These are phyloP conservation scores for Neoboletus subvelutipes DNA, from an alignment of 768 basidiomycete species.

Conservation along the genomic window DNA sequence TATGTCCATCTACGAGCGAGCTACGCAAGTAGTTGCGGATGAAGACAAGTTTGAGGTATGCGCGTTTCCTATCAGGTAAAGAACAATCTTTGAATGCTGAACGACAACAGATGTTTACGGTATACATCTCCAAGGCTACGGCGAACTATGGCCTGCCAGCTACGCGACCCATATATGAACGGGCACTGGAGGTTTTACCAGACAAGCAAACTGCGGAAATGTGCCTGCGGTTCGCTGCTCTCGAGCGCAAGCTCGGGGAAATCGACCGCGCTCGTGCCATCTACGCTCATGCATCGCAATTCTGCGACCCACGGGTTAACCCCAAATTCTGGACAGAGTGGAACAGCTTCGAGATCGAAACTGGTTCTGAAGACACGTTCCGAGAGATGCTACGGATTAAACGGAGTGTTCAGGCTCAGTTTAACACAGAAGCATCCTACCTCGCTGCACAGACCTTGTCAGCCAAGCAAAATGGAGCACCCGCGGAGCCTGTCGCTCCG, in stretches of 20 bases:
- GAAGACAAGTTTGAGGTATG: slow-evolving; percentile 93
- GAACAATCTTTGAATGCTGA: slow-evolving; percentile 5
- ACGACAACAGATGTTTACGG: slow-evolving; percentile 77
- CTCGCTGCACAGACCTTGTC: slow-evolving; percentile 87
- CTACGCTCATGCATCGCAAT: slow-evolving; percentile 97
- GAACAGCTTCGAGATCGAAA: slow-evolving; percentile 98
- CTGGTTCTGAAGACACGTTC: slow-evolving; percentile 98
- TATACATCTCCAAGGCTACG: slow-evolving; percentile 97
- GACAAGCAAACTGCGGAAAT: slow-evolving; percentile 95
- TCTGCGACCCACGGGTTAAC: slow-evolving; percentile 93
- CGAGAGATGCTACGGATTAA: slow-evolving; percentile 93
- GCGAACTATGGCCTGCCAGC: slow-evolving; percentile 95
- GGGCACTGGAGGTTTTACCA: slow-evolving; percentile 89
- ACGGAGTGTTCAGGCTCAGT: slow-evolving; percentile 96
- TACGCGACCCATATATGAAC: slow-evolving; percentile 94
- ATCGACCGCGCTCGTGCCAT: slow-evolving; percentile 96
- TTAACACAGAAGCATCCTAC: slow-evolving; percentile 96
- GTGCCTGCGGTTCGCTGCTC: slow-evolving; percentile 92
- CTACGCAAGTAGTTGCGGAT: slow-evolving; percentile 79
- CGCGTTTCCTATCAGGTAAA: background rate
- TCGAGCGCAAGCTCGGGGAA: slow-evolving; percentile 98
- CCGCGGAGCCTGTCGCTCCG: slow-evolving; percentile 42
- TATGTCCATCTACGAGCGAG: slow-evolving; percentile 95
- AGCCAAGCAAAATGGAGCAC: slow-evolving; percentile 54
- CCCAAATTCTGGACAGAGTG: slow-evolving; percentile 96